Base-by-base conservation (phyloP, 2,329 filamentous ascomycete species). In the Trichoderma asperellum region DNA sequence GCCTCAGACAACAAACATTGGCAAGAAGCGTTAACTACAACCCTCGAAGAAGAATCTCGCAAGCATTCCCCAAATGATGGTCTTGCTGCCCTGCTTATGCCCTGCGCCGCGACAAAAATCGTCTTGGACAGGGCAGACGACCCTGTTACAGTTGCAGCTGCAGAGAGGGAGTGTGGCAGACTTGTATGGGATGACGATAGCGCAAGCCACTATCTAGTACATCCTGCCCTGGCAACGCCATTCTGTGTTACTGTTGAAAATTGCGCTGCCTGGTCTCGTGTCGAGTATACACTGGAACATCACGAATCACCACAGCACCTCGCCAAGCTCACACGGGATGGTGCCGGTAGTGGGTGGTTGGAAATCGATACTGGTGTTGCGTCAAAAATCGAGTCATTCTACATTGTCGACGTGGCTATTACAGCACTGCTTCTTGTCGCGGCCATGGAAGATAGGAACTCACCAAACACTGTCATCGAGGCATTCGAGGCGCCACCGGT, bases 151-250 rank as follows among this genome's bases (percentile, higher is more conserved):
- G 83, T 89, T 4, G 83, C 84, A 69, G 86, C 89, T 40, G 91
- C 91, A 0, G 88, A 91, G 76, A 84, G 86, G 37, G 91, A 93
- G 79, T 89, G 88, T 73, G 91, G 88, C 29, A 85, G 89, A 2
- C 85, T 94, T 2, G 87, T 92, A n/a, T 93, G 90, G 87, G 88
- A 91, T 74, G 85, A 87, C 35, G 88, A 91, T 74, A 85, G 82
- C 68, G 77, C 79, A 6, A 85, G 81, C 73, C 85, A 89, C 77
- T 91, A 87, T 76, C 81, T 91, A n/a, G 87, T 86, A 34, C 88
- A 90, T 75, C 87, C 87, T 2, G 86, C 87, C 0, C 82, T 90
- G 21, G 85, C 86, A n/a, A 85, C 86, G 53, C 88, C 88, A 0
- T 91, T 91, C 76, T 85, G 86, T 76, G 81, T 90, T 43, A 84